Evolutionary conservation across 176 grass and related monocot species (phyloP), one percentile per base, ranked within the genome.

Genomic region (Oryza coarctata): DNA sequence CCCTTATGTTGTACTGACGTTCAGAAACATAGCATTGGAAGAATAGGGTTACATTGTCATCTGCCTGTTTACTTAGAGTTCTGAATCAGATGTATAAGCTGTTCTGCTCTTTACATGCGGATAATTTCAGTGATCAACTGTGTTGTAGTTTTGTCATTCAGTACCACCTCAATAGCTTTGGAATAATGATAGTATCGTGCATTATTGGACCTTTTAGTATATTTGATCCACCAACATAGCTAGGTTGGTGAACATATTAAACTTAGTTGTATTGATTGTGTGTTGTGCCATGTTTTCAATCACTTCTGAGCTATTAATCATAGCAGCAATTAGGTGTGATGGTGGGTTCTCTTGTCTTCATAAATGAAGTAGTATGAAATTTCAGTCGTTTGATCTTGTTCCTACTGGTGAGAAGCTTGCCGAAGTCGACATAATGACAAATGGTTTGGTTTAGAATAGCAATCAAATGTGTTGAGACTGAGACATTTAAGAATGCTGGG

Each of bases 181-280:
- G 50, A 14, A 22, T 70, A 43, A 28, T 32, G 9, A 63, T 26
- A 75, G 71, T 13, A 26, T 36, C 29, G 73, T 15, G 7, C 65
- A 65, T 72, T 30, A 25, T 36, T 22, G 13, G 17, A 22, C 7
- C 18, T 20, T 44, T 39, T 34, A 39, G 26, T 71, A 78, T 60
- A 65, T 47, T 72, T 73, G 58, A 15, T 28, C 73, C 66, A 47
- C 55, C 2, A 49, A 26, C 26, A 60, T 27, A 60, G n/a, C 43
- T 57, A 43, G 68, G 60, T 89, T 60, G 55, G 66, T 66, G 74
- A 64, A 15, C 83, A 60, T 76, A 74, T 63, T 41, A 15, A 77
- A 18, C 52, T 28, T 9, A 76, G 15, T 10, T 64, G 70, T 49
- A 63, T 69, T 68, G 12, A 62, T 34, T 44, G 29, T 44, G 22